Evolutionary conservation across 208 protist genomes (phyloP), one percentile per base, ranked within the genome.

Genomic region (Dictyostelium gargantuum): DNA sequence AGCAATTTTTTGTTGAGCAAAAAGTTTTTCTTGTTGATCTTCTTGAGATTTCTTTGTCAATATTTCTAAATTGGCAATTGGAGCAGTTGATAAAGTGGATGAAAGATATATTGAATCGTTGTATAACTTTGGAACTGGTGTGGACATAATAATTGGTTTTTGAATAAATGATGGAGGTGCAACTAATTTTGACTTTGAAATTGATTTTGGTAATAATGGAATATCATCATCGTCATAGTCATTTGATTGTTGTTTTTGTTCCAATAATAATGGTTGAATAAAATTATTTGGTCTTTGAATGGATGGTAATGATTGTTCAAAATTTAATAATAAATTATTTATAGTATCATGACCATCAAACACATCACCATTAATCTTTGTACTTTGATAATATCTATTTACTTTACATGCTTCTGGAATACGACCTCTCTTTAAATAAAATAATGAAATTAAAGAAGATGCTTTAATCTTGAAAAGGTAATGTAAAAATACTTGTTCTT

Each of bases 181-280:
- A 11, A 38, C 13, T 40, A 76, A 76, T 56, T 29, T 56, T 58
- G 29, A 40, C 15, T 40, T 50, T 84, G 79, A 52, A 40, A 35
- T 74, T 56, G 81, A 86, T 76, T 63, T 73, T 50, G 81, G 81
- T 63, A 86, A 76, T 5, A 29, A 8, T 63, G 81, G 81, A 63
- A 86, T 86, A 63, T 86, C 68, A 26, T 76, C 66, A 77, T 17
- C 13, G 0, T 68, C 26, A 29, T 29, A 26, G 44, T 40, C 9
- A 32, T 15, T 8, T 50, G 38, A 42, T 84, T 84, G 54, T 52
- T 46, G 32, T 32, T 70, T n/a, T n/a, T 5, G 74, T 42, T 35
- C 2, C 11, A 17, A 1, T 42, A 2, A 17, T 38, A 13, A 10
- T 61, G 26, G 21, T 26, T 26, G 19, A 66, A 35, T 66, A 17